Conservation (phyloP, 495 filamentous ascomycete genomes). For the Lentithecium fluviatile region DNA sequence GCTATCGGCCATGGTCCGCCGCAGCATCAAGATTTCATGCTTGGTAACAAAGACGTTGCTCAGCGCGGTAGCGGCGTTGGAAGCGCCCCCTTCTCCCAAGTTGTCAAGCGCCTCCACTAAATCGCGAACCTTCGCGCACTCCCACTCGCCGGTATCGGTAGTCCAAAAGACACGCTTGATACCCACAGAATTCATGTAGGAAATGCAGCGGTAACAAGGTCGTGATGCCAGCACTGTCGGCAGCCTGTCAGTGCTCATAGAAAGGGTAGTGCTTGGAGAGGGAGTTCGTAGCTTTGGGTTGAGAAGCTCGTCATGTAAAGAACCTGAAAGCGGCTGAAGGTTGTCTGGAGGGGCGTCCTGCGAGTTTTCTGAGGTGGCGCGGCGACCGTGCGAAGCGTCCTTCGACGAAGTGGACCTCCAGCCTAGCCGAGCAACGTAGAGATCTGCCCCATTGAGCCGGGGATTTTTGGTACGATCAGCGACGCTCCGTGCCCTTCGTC, state of each 20-base stretch:
- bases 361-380: neutral
- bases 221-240: constrained; percentile 40
- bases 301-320: constrained; percentile 50
- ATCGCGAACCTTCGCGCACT: constrained; percentile 52
- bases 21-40: constrained; percentile 52
- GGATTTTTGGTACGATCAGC: constrained; percentile 48
- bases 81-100: constrained; percentile 25
- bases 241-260: constrained; percentile 25
- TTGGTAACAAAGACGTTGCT: constrained; percentile 51
- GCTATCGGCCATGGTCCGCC: constrained; percentile 42
- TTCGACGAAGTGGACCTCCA: constrained; percentile 6
- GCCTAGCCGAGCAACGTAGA: constrained; percentile 53
- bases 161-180: constrained; percentile 58
- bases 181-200: constrained; percentile 52
- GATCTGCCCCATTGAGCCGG: constrained; percentile 51
- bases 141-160: constrained; percentile 49
- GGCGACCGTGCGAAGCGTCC: neutral
- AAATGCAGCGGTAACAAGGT: constrained; percentile 54
- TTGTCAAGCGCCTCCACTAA: constrained; percentile 48
- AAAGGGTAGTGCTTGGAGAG: neutral
- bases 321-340: constrained; percentile 36
- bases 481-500: constrained; percentile 25
- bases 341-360: neutral
- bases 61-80: constrained; percentile 18
- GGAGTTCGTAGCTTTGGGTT: neutral